Base-by-base conservation (phyloP, 2,329 filamentous ascomycete species). In the Metarhizium anisopliae region DNA sequence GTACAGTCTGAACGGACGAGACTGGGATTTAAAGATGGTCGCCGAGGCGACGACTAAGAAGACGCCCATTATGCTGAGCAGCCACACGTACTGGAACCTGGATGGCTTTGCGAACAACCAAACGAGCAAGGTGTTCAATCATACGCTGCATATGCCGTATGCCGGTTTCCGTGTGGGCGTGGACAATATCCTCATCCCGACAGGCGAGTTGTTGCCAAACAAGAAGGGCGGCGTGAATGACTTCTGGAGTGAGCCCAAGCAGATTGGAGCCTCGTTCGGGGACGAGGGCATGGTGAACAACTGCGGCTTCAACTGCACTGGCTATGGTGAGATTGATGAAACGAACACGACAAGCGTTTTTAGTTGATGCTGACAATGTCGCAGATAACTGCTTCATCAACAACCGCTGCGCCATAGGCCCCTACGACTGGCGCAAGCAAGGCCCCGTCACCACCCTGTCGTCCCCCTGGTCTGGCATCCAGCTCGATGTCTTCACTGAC, bases 201-300 rank as follows among this genome's bases (percentile, higher is more conserved):
- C 86, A 0, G 89, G 89, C 47, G 81, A 87, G 55, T 86, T 96
- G 60, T 69, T 86, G n/a, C 74, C 83, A 55, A 90, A 90, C 71
- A 69, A 78, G 62, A 72, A 77, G 54, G 82, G 83, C 43, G 85
- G 83, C 1, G 84, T 90, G 60, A 89, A 91, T 63, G 86, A 91
- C 70, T 90, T 92, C 74, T 96, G 91, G 86, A 89, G 84, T 52
- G 71, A 79, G 30, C 87, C 90, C 10, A 95, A 95, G 76, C 80
- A 89, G 63, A 76, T 96, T 51, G 90, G 91, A 32, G 76, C 83
- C 40, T 85, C 89, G 62, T 78, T 90, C 53, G 72, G 76, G 25
- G 77, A 83, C 52, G 76, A 81, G 0, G 84, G 83, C 52, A 74
- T 92, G 2, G 60, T 78, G 8, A 84, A 83, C 47, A 89, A 93